These are phyloP conservation scores for Grigorovia yakushimaensis DNA, from an alignment of 805 yeast genomes.

Conservation along the genomic window DNA sequence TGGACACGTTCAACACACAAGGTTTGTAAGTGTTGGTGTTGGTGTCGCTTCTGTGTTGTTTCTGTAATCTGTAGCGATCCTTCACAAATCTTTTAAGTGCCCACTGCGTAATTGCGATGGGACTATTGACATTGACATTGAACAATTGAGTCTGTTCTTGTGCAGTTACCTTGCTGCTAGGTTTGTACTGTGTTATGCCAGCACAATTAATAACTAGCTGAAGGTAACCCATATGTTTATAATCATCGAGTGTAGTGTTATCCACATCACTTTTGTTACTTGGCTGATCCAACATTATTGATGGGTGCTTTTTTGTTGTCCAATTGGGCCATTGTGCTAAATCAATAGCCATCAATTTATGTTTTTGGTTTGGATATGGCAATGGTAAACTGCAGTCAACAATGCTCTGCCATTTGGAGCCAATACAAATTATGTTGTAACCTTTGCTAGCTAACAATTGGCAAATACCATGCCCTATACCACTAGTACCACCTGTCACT, in stretches of 20 bases:
- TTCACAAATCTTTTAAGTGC: slow-evolving; percentile 18
- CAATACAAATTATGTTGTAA: slow-evolving; percentile 13
- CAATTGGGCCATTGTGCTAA: slow-evolving; percentile 24
- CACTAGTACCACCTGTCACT: slow-evolving; percentile 37
- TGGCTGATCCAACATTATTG: background rate
- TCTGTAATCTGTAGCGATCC: background rate
- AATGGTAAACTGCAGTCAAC: slow-evolving; percentile 7
- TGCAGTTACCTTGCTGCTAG: slow-evolving; percentile 14
- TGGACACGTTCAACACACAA: slow-evolving; percentile 23
- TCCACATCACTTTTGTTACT: background rate
- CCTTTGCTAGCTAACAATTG: slow-evolving; percentile 22
- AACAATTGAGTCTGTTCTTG: slow-evolving; percentile 12
- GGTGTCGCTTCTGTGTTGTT: background rate
- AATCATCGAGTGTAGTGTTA: background rate
- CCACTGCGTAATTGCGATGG: slow-evolving; percentile 17
- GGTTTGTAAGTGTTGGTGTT: slow-evolving; percentile 3
- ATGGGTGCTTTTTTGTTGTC: slow-evolving; percentile 4
- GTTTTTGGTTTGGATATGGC: slow-evolving; percentile 6
- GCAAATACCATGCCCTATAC: slow-evolving; percentile 32
- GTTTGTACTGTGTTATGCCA: slow-evolving; percentile 22
- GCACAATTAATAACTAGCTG: slow-evolving; percentile 24
- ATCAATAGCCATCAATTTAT: slow-evolving; percentile 9
- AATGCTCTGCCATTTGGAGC: slow-evolving; percentile 7
- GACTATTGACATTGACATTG: slow-evolving; percentile 23
- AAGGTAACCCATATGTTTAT: background rate